Evolutionary conservation across 768 basidiomycete genomes (phyloP).

Genomic region (Termitomyces sp.): DNA sequence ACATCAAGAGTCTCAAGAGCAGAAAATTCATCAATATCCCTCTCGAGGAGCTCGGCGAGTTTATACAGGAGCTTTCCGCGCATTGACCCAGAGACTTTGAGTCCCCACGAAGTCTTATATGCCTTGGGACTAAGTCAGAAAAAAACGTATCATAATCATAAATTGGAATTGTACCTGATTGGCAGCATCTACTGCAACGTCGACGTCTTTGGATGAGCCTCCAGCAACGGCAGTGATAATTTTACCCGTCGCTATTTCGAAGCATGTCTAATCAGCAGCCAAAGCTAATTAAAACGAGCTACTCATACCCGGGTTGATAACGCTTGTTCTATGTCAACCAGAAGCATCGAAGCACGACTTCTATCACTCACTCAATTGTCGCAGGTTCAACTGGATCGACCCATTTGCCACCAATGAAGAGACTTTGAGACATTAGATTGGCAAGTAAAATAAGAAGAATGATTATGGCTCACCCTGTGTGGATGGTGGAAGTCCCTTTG

Average conservation of each 20-base stretch:
- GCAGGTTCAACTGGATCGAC: constrained; percentile 42
- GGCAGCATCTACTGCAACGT: constrained; percentile 58
- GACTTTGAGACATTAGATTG: neutral
- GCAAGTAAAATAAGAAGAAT: neutral
- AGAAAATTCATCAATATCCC: constrained; percentile 25
- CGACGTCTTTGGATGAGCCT: constrained; percentile 59
- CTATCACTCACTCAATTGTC: constrained; percentile 51
- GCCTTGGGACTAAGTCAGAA: constrained; percentile 18
- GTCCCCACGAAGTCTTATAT: constrained; percentile 62
- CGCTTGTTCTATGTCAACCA: no score
- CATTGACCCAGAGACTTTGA: constrained; percentile 43
- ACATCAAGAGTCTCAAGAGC: constrained; percentile 23
- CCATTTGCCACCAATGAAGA: constrained; percentile 66
- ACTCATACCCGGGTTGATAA: constrained; percentile 22
- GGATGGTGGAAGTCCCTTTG: constrained; percentile 55
- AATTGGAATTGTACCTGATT: constrained; percentile 32
- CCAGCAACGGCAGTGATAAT: constrained; percentile 47
- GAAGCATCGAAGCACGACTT: neutral
- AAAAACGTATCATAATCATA: neutral
- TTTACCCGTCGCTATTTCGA: constrained; percentile 51
- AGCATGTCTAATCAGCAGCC: constrained; percentile 17
- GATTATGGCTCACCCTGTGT: constrained; percentile 42
- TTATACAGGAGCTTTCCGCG: constrained; percentile 28
- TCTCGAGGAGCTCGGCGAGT: constrained; percentile 27
- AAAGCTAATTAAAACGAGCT: constrained; percentile 10